Evolutionary conservation across 139 green algal species (phyloP).

Genomic region (Volvox reticuliferus): DNA sequence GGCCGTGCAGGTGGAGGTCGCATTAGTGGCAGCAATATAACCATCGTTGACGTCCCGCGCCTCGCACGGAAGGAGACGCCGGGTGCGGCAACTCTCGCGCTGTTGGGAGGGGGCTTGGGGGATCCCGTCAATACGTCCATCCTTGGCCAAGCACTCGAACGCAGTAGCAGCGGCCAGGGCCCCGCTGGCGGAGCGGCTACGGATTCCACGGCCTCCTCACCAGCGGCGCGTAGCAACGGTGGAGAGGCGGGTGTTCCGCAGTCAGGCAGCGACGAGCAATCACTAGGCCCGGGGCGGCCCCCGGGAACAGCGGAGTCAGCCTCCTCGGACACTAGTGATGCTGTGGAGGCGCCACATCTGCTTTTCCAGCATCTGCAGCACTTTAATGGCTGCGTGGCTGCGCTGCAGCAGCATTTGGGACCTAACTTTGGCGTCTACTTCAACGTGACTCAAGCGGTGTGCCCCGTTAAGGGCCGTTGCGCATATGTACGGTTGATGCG

Average conservation of each 20-base stretch:
- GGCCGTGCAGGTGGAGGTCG: background rate
- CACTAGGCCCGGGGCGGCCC: background rate
- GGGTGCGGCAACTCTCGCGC: constrained; percentile 6
- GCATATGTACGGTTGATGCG: constrained; percentile 28
- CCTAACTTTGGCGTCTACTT: constrained; percentile 46
- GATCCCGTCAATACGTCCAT: background rate
- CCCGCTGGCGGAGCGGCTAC: background rate
- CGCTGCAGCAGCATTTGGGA: constrained; percentile 24
- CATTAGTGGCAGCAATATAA: background rate
- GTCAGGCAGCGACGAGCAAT: background rate
- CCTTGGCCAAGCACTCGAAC: background rate
- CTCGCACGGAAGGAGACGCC: background rate
- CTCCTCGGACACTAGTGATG: constrained; percentile 9
- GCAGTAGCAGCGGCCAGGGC: background rate
- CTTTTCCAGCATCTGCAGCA: background rate
- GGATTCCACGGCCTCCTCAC: background rate
- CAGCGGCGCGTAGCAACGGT: background rate
- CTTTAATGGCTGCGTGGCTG: constrained; percentile 23
- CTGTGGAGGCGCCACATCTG: background rate
- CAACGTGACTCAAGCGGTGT: constrained; percentile 29
- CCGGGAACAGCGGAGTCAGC: constrained; percentile 19
- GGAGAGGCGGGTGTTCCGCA: background rate
- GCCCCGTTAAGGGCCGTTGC: constrained; percentile 26
- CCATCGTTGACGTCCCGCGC: background rate
- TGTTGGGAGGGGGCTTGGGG: background rate